Conservation (phyloP, 768 basidiomycete genomes). For the Lentinula lateritia region DNA sequence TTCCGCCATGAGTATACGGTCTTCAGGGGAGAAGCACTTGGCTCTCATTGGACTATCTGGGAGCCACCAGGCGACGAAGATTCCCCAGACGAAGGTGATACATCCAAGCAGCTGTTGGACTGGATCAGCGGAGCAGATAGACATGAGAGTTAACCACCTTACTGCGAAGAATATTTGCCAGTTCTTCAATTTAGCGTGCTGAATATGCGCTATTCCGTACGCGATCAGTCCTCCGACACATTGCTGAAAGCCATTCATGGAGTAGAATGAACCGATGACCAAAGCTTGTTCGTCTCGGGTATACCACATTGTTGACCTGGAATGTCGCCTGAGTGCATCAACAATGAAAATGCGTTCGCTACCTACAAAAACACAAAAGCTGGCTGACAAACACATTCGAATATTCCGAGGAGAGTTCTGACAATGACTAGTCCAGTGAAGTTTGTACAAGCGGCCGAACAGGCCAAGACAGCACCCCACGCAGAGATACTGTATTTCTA, state of each 20-base stretch:
- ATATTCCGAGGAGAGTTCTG: slow-evolving; percentile 40
- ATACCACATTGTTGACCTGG: slow-evolving; percentile 47
- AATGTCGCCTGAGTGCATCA: not conserved
- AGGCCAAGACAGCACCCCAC: slow-evolving; percentile 44
- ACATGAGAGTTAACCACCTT: not conserved
- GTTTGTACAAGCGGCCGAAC: slow-evolving; percentile 42
- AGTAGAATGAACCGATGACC: slow-evolving; percentile 38
- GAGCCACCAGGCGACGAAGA: slow-evolving; percentile 44
- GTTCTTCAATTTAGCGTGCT: slow-evolving; percentile 34
- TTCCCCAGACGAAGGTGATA: slow-evolving; percentile 41
- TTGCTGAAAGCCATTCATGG: slow-evolving; percentile 44
- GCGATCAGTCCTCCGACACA: slow-evolving; percentile 45
- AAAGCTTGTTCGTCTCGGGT: slow-evolving; percentile 44
- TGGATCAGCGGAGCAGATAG: not conserved
- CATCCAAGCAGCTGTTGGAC: slow-evolving; percentile 34
- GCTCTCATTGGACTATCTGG: slow-evolving; percentile 45
- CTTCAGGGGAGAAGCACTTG: slow-evolving; percentile 40
- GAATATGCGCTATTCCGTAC: slow-evolving; percentile 42
- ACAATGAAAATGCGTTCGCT: not conserved
- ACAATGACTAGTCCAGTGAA: slow-evolving; percentile 40
- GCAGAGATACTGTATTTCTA: slow-evolving; percentile 21
- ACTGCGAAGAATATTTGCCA: slow-evolving; percentile 46
- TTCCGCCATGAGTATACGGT: slow-evolving; percentile 43
- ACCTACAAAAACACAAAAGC: slow-evolving; percentile 39
- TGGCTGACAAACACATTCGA: slow-evolving; percentile 44